Evolutionary conservation across 306 rosid species (phyloP), one percentile per base, ranked within the genome.

Genomic region (Cicer yamashitae): DNA sequence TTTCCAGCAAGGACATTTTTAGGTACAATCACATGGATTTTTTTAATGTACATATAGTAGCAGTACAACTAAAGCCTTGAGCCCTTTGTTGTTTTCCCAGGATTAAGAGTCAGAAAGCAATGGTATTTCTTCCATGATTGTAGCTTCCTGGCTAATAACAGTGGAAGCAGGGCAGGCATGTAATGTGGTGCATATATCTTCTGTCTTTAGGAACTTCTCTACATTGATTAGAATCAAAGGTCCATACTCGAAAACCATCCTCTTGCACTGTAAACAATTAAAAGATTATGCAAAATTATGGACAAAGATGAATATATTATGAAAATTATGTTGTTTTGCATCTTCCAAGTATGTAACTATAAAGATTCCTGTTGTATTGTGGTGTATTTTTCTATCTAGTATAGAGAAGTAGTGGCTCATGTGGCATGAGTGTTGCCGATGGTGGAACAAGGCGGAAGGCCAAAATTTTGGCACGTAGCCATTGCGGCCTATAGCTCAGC

Each of bases 191-290:
- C 99, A 89, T 73, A 94, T 68, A 66, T 92, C 97, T 20, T 81
- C 68, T 53, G 82, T 72, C 81, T 89, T 90, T 15, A 94, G 85
- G 82, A 84, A 84, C 83, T 92, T 87, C 92, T 90, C 96, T 37
- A 92, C 89, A 71, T 89, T 89, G 40, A 81, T 48, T 10, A 92
- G 78, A 64, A 88, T 15, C 62, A 87, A 57, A 5, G 97, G 92
- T 69, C 96, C 96, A 78, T 92, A 96, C 84, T 90, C 74, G 47
- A 92, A 89, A 61, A 96, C 96, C 62, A 87, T 10, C 74, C 48
- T 89, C 91, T 92, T 96, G 93, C 97, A 96, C 97, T 91, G 93
- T 81, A 80, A 78, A 81, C 61, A 10, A 57, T 17, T 14, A 40
- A 44, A 22, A 8, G 15, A 51, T 70, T 70, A 48, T 7, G 25